Evolutionary conservation across 352 stramenopile species (phyloP), one percentile per base, ranked within the genome.

Genomic region (Blastocystis hominis): DNA sequence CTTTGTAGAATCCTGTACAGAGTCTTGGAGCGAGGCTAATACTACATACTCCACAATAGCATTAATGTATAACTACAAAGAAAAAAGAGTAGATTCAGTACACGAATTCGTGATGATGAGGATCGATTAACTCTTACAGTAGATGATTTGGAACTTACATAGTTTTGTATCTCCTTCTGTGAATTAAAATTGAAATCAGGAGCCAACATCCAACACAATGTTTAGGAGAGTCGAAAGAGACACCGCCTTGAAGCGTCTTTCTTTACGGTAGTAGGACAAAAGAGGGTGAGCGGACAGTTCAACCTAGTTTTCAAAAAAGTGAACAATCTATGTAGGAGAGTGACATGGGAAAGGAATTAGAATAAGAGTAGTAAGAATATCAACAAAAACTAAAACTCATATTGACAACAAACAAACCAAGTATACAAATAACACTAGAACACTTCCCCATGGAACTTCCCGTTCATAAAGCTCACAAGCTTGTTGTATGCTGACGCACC

Each of bases 401-500:
- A n/a, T n/a, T n/a, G n/a, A 76, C 36, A 76, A 55, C 20, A 76
- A 76, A 76, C 66, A 76, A 76, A 30, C 6, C 10, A 68, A 68
- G 10, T 5, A 53, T 75, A 76, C 17, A 47, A 34, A n/a, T n/a
- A n/a, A 76, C 40, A 76, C n/a, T 36, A 76, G 24, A 76, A 76
- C 66, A 76, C 17, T 4, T 76, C 66, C 55, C 46, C 66, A 20
- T 76, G 40, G 24, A 76, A 76, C 36, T 76, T 76, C 15, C 66
- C 66, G 24, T 76, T 76, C 66, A 76, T 76, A 47, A 56, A 76
- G 6, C 55, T 42, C 40, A 76, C 66, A 15, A 76, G 40, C 40
- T 76, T 76, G 66, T 76, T 76, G 40, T 76, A 76, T 6, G 30
- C 66, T 36, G 24, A 13, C 3, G 66, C 66, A 30, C 55, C 66